These are phyloP conservation scores for Besnoitia besnoiti DNA, from an alignment of 169 alveolate species.

Conservation along the genomic window DNA sequence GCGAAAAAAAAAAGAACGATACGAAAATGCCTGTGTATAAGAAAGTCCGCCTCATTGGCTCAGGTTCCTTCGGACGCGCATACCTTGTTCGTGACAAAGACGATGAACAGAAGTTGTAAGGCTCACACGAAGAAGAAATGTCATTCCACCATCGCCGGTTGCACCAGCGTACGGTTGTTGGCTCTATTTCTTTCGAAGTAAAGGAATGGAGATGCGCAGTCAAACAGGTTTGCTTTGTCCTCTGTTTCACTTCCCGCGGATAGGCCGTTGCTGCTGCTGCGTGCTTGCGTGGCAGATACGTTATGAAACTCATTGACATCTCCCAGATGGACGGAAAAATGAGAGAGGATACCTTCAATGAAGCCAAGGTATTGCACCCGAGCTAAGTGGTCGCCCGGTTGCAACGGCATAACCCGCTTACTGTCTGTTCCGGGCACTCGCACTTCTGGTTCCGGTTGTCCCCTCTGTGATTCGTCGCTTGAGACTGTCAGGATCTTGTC, in stretches of 20 bases:
- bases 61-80: slow-evolving; percentile 70
- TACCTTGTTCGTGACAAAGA: slow-evolving; percentile 59
- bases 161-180: not conserved
- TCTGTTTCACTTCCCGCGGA: not conserved
- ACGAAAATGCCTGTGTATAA: slow-evolving; percentile 61
- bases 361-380: slow-evolving; percentile 88
- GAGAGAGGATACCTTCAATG: slow-evolving; percentile 85
- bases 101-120: slow-evolving; percentile 35
- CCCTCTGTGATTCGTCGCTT: no score
- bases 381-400: no score
- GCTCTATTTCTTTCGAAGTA: not conserved
- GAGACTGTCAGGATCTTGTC: no score
- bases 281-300: slow-evolving; percentile 66
- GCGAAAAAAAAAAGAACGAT: no score
- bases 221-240: not conserved
- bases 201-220: no score
- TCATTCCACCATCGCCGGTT: no score
- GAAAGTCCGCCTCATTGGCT: slow-evolving; percentile 63
- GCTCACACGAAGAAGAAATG: not conserved
- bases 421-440: no score
- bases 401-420: no score
- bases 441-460: no score
- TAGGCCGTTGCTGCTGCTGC: not conserved
- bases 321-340: slow-evolving; percentile 79
- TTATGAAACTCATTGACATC: slow-evolving; percentile 88